Evolutionary conservation across 2,329 filamentous ascomycete species (phyloP).

Genomic region (Nannizzia gypsea): DNA sequence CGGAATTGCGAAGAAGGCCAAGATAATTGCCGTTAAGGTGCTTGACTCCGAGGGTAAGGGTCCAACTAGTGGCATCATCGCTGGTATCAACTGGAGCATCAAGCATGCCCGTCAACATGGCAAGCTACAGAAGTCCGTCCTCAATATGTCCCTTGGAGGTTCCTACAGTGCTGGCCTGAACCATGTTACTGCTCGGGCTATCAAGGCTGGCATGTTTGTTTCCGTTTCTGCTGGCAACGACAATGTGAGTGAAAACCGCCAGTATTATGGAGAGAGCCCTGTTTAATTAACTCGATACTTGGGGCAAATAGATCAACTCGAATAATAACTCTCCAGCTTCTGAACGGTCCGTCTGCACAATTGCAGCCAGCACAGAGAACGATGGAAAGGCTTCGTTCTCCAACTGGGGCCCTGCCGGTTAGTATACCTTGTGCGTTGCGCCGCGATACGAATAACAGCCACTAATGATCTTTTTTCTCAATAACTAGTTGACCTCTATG

Average conservation of each 20-base stretch:
- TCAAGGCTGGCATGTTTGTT: conserved; percentile 27
- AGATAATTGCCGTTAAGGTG: conserved; percentile 38
- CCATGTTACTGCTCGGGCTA: conserved; percentile 26
- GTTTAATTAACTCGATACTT: conserved; percentile 7
- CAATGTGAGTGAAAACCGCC: conserved; percentile 12
- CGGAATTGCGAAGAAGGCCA: conserved; percentile 29
- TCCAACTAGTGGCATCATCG: conserved; percentile 34
- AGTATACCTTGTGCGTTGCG: background rate
- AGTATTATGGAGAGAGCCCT: background rate
- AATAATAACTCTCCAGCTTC: conserved; percentile 29
- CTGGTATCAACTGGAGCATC: conserved; percentile 36
- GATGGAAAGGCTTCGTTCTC: conserved; percentile 30
- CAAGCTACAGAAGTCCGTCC: conserved; percentile 21
- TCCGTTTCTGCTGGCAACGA: conserved; percentile 33
- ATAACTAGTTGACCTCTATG: conserved; percentile 42
- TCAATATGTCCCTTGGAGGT: conserved; percentile 29
- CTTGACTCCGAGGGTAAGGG: conserved; percentile 37
- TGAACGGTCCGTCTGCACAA: conserved; percentile 28
- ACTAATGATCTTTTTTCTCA: background rate
- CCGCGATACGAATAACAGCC: too few relatives aligned
- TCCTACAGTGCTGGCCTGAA: conserved; percentile 27
- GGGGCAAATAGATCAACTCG: conserved; percentile 16
- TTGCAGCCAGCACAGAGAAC: conserved; percentile 27
- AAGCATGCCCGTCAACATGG: conserved; percentile 22
- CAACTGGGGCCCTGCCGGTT: conserved; percentile 31